A percentile compares a stretch with the other conserved stretches of the same genome.
Conservation (phyloP, 768 basidiomycete genomes). For the Pleurotus djamor region DNA sequence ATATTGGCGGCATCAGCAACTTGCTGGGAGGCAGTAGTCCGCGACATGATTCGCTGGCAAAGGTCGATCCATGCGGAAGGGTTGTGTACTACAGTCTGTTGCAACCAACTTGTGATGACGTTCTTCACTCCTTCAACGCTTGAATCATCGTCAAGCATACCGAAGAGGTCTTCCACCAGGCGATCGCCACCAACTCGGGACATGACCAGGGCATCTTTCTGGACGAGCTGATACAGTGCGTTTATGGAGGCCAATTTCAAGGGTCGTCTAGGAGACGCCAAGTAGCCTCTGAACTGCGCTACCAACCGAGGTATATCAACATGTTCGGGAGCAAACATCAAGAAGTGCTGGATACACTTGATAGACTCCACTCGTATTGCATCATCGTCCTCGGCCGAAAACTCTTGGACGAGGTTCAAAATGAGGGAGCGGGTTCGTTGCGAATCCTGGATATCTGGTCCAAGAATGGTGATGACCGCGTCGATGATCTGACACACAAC, state of each 20-base stretch:
- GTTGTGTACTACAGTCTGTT: constrained; percentile 89
- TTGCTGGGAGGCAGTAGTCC: constrained; percentile 84
- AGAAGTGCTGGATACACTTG: constrained; percentile 93
- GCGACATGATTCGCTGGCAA: constrained; percentile 95
- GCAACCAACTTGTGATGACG: constrained; percentile 92
- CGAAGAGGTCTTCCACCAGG: constrained; percentile 92
- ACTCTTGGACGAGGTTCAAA: constrained; percentile 82
- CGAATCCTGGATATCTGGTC: constrained; percentile 94
- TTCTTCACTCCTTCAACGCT: constrained; percentile 91
- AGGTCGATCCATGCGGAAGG: constrained; percentile 98
- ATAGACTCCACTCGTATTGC: constrained; percentile 91
- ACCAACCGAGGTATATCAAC: constrained; percentile 82
- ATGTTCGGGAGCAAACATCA: constrained; percentile 91
- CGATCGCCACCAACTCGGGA: constrained; percentile 92
- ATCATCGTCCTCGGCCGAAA: constrained; percentile 84
- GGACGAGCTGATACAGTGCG: constrained; percentile 94
- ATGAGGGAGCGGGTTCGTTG: constrained; percentile 75
- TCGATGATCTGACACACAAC: constrained; percentile 91
- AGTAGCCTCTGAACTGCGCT: constrained; percentile 70
- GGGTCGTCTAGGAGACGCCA: constrained; percentile 78
- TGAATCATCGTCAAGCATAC: constrained; percentile 92
- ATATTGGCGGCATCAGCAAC: constrained; percentile 60
- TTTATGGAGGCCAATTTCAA: constrained; percentile 95
- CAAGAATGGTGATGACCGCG: constrained; percentile 89
- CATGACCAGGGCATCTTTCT: constrained; percentile 89